Conservation (phyloP, 495 filamentous ascomycete species). For the Penicillium cosmopolitanum region DNA sequence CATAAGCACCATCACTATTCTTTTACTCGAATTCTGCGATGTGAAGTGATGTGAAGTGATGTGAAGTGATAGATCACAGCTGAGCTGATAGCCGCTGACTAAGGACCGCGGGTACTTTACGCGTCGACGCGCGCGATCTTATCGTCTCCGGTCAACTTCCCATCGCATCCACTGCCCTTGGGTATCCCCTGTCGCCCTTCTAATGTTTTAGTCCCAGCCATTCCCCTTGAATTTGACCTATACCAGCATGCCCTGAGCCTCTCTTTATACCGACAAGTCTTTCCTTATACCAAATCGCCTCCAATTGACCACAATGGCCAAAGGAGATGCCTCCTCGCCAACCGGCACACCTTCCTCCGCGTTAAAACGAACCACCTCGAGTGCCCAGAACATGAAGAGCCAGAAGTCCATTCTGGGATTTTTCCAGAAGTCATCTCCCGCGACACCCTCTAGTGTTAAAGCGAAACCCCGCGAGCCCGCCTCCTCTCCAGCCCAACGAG, state of each 20-base stretch:
- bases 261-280: not conserved
- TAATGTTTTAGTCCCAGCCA: constrained; percentile 5
- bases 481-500: constrained; percentile 48
- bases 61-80: not conserved
- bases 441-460: constrained; percentile 40
- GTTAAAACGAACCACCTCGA: constrained; percentile 51
- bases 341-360: constrained; percentile 45
- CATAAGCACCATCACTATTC: too few species aligned
- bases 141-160: constrained; percentile 18
- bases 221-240: constrained; percentile 1
- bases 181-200: not conserved
- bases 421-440: constrained; percentile 70
- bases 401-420: constrained; percentile 85
- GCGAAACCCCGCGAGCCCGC: constrained; percentile 40
- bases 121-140: constrained; percentile 44
- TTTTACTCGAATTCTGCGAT: too few species aligned
- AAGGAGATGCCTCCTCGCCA: constrained; percentile 42
- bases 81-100: not conserved
- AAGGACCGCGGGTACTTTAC: constrained; percentile 33
- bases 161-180: not conserved
- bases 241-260: constrained; percentile 10
- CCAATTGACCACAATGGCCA: constrained; percentile 37
- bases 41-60: too few species aligned
- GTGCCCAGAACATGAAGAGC: constrained; percentile 62
- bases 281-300: constrained; percentile 6